A percentile compares a stretch with the other conserved stretches of the same genome.
phyloP scores from a whole-genome alignment of 1,284 basidiomycete species.

The Apiotrichum gracile region DNA sequence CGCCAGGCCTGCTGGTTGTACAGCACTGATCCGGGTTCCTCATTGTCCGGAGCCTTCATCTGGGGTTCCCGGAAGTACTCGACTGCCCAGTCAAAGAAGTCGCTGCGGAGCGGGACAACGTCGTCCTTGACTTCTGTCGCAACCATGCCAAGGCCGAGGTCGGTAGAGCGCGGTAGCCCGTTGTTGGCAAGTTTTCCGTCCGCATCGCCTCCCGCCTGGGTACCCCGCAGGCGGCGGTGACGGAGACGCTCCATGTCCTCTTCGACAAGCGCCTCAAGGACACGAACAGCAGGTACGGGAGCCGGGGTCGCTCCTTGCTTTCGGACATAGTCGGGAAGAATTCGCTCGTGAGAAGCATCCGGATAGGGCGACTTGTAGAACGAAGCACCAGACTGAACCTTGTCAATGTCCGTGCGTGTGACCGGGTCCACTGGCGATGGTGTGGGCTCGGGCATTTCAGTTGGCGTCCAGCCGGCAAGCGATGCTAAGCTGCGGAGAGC shows the following conservation, averaged over 20 bases:
- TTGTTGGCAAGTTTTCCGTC: constrained; percentile 39
- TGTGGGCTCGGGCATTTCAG: constrained; percentile 20
- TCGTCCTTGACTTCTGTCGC: constrained; percentile 50
- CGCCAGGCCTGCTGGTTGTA: constrained; percentile 97
- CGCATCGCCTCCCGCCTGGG: constrained; percentile 41
- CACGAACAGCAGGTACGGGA: constrained; percentile 56
- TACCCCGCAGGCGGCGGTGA: constrained; percentile 56
- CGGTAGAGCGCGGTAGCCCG: constrained; percentile 34
- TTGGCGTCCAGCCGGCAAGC: constrained; percentile 35
- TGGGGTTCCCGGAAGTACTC: constrained; percentile 98
- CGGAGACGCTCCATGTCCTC: constrained; percentile 82
- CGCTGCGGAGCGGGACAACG: constrained; percentile 77
- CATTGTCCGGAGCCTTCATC: constrained; percentile 93
- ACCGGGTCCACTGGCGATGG: constrained; percentile 7
- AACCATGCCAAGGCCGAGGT: constrained; percentile 47
- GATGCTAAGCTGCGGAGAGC: constrained; percentile 69
- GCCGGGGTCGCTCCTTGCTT: constrained; percentile 1
- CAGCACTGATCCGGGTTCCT: constrained; percentile 87
- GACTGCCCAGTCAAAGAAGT: constrained; percentile 91
- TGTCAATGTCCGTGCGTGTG: constrained; percentile 12
- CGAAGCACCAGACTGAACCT: constrained; percentile 14
- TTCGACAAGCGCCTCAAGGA: constrained; percentile 79
- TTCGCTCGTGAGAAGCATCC: constrained; percentile 30
- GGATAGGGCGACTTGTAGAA: constrained; percentile 41
- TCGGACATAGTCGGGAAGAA: constrained; percentile 23